phyloP scores from a whole-genome alignment of 257 asterid genomes.

The Primulina eburnea region DNA sequence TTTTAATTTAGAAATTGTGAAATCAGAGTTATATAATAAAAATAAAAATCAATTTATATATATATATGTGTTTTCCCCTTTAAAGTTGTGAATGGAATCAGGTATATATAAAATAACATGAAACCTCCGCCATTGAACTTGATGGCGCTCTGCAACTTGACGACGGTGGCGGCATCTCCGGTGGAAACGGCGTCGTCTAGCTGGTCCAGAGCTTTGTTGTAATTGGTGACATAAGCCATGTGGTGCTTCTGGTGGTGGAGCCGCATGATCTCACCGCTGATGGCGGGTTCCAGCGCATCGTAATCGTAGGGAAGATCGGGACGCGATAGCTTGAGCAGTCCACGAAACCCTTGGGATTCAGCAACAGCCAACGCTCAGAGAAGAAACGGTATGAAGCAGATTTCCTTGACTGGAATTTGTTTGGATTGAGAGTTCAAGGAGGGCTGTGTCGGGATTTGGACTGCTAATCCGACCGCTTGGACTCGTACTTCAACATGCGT shows the following conservation, averaged over 20 bases:
- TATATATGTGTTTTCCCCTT: too few species aligned
- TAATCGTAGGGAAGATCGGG: constrained; percentile 88
- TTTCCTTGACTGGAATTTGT: too few species aligned
- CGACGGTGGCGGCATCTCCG: constrained; percentile 64
- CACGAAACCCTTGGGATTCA: constrained; percentile 42
- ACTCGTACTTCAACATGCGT: neutral
- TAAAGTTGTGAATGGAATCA: too few species aligned
- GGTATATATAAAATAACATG: too few species aligned
- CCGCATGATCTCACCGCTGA: constrained; percentile 89
- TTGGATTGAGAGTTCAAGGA: neutral
- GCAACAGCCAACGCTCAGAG: constrained; percentile 24
- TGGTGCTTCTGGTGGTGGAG: constrained; percentile 98
- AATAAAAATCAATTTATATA: too few species aligned
- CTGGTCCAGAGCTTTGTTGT: constrained; percentile 84
- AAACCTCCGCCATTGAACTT: constrained; percentile 93
- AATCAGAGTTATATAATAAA: too few species aligned
- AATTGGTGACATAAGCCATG: constrained; percentile 83
- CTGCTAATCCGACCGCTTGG: neutral
- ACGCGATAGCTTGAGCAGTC: constrained; percentile 62
- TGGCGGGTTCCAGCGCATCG: constrained; percentile 85
- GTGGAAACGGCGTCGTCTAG: constrained; percentile 62
- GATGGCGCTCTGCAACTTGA: constrained; percentile 86
- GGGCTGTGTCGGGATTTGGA: neutral
- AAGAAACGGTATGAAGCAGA: constrained; percentile 3
- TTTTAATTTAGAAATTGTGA: too few species aligned